Evolutionary conservation across 2,329 filamentous ascomycete genomes (phyloP).

Genomic region (Nemania abortiva): DNA sequence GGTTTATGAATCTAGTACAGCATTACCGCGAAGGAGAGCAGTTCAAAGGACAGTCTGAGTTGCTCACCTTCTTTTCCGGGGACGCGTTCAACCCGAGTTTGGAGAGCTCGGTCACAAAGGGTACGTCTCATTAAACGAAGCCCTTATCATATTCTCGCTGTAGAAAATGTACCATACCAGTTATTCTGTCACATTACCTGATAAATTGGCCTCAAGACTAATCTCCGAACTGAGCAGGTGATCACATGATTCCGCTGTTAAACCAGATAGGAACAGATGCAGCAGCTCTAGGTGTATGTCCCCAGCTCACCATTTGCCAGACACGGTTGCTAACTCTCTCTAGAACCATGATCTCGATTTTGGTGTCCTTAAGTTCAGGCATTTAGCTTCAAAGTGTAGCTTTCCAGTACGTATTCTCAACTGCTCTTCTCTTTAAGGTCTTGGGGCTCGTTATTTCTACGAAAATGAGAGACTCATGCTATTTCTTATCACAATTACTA

Average conservation of each 20-base stretch:
- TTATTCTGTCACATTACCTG: not conserved
- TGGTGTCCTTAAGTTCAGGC: slow-evolving; percentile 82
- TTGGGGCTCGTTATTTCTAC: not conserved
- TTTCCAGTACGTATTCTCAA: slow-evolving; percentile 68
- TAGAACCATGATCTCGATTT: slow-evolving; percentile 95
- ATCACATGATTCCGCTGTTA: slow-evolving; percentile 89
- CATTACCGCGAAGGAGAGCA: slow-evolving; percentile 75
- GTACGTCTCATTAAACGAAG: slow-evolving; percentile 54
- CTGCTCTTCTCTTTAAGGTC: not conserved
- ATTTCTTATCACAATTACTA: not conserved
- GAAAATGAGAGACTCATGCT: not conserved
- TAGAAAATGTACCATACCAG: not conserved
- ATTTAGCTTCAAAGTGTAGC: slow-evolving; percentile 78
- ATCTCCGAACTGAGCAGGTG: slow-evolving; percentile 57
- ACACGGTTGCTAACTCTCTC: slow-evolving; percentile 30
- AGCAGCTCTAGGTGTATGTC: slow-evolving; percentile 81
- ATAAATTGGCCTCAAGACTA: not conserved
- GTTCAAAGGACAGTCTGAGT: slow-evolving; percentile 72
- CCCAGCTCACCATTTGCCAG: slow-evolving; percentile 4
- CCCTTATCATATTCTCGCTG: not conserved
- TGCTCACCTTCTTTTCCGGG: slow-evolving; percentile 87
- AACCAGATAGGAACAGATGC: slow-evolving; percentile 82
- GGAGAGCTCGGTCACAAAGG: slow-evolving; percentile 90
- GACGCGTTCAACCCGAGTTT: slow-evolving; percentile 94
- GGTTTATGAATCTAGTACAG: slow-evolving; percentile 83